Percentiles rank a stretch among this genome's conserved stretches.
Conservation (phyloP, 2,329 filamentous ascomycete species). For the Zarea fungicola region DNA sequence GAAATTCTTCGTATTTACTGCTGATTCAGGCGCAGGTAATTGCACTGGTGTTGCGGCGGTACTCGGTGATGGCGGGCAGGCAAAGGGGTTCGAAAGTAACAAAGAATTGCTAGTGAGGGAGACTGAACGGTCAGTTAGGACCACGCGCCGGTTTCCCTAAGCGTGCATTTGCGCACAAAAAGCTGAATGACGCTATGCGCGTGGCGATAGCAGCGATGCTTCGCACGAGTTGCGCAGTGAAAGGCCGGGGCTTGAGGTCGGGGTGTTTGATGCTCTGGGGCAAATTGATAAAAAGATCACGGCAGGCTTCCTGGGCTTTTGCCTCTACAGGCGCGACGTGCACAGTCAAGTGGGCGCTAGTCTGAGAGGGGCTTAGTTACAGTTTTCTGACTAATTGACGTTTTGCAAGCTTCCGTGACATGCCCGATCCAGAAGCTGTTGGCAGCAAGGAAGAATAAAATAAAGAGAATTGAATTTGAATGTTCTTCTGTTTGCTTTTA, state of each 20-base stretch:
- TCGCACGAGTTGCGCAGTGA: conserved; percentile 1
- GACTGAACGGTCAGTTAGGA: conserved; percentile 3
- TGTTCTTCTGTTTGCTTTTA: no score
- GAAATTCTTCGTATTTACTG: neutral
- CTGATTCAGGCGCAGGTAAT: neutral
- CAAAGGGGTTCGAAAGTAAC: neutral
- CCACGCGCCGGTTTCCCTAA: conserved; percentile 9
- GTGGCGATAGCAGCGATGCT: neutral
- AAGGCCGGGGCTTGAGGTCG: neutral
- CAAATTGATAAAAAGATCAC: conserved; percentile 2
- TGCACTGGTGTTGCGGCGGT: no score
- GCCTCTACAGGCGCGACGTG: conserved; percentile 9
- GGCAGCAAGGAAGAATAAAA: neutral
- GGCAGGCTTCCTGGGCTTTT: conserved; percentile 1
- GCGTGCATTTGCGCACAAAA: conserved; percentile 8
- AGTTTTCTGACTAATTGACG: conserved; percentile 5
- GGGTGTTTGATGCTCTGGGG: neutral
- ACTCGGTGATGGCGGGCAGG: neutral
- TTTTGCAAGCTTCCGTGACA: no score
- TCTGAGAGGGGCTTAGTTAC: neutral
- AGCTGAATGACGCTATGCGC: neutral
- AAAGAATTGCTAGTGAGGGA: neutral
- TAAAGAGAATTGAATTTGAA: neutral
- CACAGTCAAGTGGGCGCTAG: conserved; percentile 1
- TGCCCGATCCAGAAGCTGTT: neutral